Base-by-base conservation (phyloP, 768 basidiomycete genomes). In the Exidia glandulosa region DNA sequence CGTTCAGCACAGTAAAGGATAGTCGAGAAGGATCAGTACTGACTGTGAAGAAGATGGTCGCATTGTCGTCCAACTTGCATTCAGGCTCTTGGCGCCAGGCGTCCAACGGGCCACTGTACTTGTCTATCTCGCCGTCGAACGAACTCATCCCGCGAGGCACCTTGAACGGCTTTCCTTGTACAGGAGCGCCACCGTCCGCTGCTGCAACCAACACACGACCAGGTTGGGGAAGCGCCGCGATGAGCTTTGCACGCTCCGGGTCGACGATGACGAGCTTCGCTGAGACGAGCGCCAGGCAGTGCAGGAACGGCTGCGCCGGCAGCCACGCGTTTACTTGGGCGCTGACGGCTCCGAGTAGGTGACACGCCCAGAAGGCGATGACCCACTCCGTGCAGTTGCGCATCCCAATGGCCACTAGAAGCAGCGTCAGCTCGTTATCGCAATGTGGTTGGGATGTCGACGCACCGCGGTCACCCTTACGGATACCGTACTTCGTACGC, bases 1-100 rank as follows among this genome's bases (percentile, higher is more conserved):
- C 83, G 62, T 81, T 82, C 27, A 85, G 68, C 25, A 86, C 85
- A n/a, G 83, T 85, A 68, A 87, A 84, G 31, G 83, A 82, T 37
- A 82, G 63, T 7, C 81, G 79, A 9, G 83, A 83, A n/a, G n/a
- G n/a, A n/a, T n/a, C 72, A 70, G 74, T 76, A 72, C 85, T 83
- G 56, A 81, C 83, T 5, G 85, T 86, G 70, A 86, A 85, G 63
- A 83, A 81, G 57, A 86, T 80, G 14, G 76, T 72, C 9, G 79
- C 80, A 64, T 81, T 76, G 66, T 86, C 86, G 68, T 87, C 82
- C 23, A 81, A 79, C 7, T 65, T 57, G 23, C 81, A 74, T n/a
- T 65, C 61, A 16, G 71, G 69, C 36, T 74, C 71, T 32, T 68
- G 68, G 34, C 67, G 54, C 33, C 65, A 60, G 36, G 45, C 60